phyloP scores from a whole-genome alignment of 495 filamentous ascomycete genomes.

The Haplographium delicatum region DNA sequence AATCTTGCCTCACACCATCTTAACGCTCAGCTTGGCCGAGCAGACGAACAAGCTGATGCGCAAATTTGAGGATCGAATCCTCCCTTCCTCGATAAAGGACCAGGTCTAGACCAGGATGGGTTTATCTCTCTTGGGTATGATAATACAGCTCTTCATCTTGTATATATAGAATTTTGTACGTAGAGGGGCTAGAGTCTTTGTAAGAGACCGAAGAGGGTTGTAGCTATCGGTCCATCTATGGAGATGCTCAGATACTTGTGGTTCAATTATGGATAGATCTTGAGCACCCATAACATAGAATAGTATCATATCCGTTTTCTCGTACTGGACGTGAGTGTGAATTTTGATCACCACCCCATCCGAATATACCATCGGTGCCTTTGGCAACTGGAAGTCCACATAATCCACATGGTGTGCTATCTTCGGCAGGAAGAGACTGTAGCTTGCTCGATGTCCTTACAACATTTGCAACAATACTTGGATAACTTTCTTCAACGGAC shows the following conservation, averaged over 20 bases:
- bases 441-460: conserved; percentile 82
- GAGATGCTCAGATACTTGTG: background rate
- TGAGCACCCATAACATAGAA: conserved; percentile 56
- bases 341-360: conserved; percentile 36
- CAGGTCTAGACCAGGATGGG: conserved; percentile 7
- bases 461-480: conserved; percentile 90
- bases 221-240: background rate
- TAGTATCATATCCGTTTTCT: conserved; percentile 9
- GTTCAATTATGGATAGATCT: conserved; percentile 37
- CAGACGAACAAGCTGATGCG: conserved; percentile 92
- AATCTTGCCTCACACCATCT: conserved; percentile 90
- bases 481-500: conserved; percentile 82
- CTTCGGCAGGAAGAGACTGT: conserved; percentile 27
- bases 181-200: conserved; percentile 11
- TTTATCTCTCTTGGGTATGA: background rate
- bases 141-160: conserved; percentile 12
- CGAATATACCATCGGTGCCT: conserved; percentile 31
- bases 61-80: conserved; percentile 64
- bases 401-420: conserved; percentile 35
- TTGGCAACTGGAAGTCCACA: conserved; percentile 44
- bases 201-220: background rate
- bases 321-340: conserved; percentile 12
- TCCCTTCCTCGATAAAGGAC: conserved; percentile 30
- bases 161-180: conserved; percentile 17
- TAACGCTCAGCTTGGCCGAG: conserved; percentile 89